Percentiles rank a stretch among this genome's conserved stretches.
Evolutionary conservation across 75 land plant genomes (phyloP).

Genomic region (Cryptomeria japonica): DNA sequence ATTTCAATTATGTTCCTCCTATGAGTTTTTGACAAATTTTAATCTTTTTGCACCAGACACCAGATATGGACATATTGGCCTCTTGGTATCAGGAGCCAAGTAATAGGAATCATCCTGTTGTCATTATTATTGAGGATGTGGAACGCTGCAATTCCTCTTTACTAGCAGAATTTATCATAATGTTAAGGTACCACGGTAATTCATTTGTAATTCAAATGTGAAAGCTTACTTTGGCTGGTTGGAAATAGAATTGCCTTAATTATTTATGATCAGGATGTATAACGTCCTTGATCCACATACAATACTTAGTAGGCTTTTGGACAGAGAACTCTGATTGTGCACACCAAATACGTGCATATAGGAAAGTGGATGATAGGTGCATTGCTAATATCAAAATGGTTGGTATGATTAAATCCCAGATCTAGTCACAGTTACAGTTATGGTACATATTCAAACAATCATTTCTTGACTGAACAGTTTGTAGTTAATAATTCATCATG

Average conservation of each 20-base stretch:
- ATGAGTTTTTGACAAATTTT: neutral
- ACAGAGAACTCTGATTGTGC: no score
- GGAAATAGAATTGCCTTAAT: neutral
- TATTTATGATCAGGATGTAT: neutral
- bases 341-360: neutral
- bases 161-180: slow-evolving; percentile 69
- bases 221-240: neutral
- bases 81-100: slow-evolving; percentile 74
- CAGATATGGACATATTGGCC: slow-evolving; percentile 81
- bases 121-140: slow-evolving; percentile 69
- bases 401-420: neutral
- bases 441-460: no score
- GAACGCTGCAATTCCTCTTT: slow-evolving; percentile 68
- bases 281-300: neutral
- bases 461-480: no score
- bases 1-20: neutral
- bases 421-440: no score
- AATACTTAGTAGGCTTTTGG: neutral
- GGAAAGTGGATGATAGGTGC: neutral
- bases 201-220: neutral
- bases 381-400: neutral
- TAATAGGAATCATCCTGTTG: slow-evolving; percentile 50
- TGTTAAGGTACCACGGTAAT: slow-evolving; percentile 35
- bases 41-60: slow-evolving; percentile 45
- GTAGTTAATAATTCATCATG: no score